phyloP scores from a whole-genome alignment of 2,329 filamentous ascomycete species.

The Venturia nashicola region DNA sequence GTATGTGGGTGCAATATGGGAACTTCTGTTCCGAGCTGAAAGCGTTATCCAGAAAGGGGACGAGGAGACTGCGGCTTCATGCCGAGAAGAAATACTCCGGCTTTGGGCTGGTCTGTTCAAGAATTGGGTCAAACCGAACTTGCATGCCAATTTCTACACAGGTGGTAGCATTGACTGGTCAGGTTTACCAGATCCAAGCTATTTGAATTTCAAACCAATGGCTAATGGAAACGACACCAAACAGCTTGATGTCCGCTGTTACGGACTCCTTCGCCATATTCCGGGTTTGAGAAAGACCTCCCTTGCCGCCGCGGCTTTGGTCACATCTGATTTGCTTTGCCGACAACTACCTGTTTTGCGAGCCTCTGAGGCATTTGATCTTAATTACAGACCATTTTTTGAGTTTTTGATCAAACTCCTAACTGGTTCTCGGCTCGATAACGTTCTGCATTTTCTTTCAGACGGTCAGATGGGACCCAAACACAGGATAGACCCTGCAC shows the following conservation, averaged over 20 bases:
- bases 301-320: background rate
- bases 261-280: background rate
- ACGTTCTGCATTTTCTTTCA: background rate
- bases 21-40: background rate
- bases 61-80: background rate
- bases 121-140: background rate
- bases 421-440: background rate
- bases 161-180: conserved; percentile 1
- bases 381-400: conserved; percentile 1
- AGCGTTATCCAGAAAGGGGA: background rate
- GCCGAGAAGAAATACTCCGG: background rate
- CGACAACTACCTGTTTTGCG: background rate
- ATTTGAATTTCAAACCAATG: background rate
- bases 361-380: background rate
- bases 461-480: background rate
- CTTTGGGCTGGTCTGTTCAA: background rate
- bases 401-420: background rate
- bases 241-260: background rate
- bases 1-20: conserved; percentile 1
- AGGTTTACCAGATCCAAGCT: background rate
- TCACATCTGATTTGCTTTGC: conserved; percentile 1
- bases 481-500: background rate
- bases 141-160: background rate
- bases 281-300: background rate
- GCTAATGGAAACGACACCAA: background rate